phyloP scores from a whole-genome alignment of 2,329 filamentous ascomycete genomes.

The Lasiodiplodia hormozganensis region DNA sequence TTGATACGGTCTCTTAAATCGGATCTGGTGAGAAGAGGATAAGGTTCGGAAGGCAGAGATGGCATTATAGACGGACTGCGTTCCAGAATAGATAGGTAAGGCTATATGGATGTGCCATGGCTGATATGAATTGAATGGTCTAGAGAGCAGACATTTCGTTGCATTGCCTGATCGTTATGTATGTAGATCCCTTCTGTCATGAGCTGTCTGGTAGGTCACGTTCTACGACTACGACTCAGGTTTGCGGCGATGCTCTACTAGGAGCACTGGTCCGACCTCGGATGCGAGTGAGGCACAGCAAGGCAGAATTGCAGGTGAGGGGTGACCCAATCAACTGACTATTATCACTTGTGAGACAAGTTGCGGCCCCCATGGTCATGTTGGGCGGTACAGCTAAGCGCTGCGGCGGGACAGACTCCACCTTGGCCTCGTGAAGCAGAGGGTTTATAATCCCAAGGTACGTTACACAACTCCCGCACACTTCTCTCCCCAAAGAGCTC shows the following conservation, averaged over 20 bases:
- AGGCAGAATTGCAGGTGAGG: background rate
- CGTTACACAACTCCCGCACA: background rate
- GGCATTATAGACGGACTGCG: background rate
- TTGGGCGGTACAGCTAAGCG: background rate
- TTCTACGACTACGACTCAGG: no score
- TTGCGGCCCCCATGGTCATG: background rate
- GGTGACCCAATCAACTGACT: background rate
- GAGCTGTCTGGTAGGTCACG: background rate
- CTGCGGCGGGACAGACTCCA: background rate
- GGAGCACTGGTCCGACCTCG: background rate
- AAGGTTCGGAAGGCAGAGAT: background rate
- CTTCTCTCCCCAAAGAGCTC: background rate
- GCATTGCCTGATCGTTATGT: no score
- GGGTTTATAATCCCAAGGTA: background rate
- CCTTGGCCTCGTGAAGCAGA: background rate
- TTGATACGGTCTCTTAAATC: slow-evolving; percentile 29
- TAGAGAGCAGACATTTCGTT: background rate
- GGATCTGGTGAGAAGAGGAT: background rate
- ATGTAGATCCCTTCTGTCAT: no score
- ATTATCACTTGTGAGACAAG: background rate
- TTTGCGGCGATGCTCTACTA: background rate
- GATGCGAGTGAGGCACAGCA: background rate
- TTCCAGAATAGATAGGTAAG: background rate
- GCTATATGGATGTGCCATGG: background rate
- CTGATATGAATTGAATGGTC: slow-evolving; percentile 1